Evolutionary conservation across 2,329 filamentous ascomycete genomes (phyloP).

Genomic region (Cladosporium sp.): DNA sequence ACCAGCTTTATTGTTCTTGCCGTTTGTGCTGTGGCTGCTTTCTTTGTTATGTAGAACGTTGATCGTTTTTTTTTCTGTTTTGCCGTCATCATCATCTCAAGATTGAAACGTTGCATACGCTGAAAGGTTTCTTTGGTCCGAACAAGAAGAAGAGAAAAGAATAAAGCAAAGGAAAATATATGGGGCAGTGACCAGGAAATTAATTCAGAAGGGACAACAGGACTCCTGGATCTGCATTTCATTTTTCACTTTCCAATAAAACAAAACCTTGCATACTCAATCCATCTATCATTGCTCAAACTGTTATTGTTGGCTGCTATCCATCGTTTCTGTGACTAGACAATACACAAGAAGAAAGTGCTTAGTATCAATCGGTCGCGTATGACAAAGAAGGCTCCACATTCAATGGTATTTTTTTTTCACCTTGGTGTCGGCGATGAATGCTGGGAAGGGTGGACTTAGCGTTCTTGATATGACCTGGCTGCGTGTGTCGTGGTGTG

Average conservation of each 20-base stretch:
- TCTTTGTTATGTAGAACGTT: conserved; percentile 25
- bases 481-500: neutral
- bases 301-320: neutral
- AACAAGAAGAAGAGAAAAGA: neutral
- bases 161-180: neutral
- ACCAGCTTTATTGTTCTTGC: conserved; percentile 23
- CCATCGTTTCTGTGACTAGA: neutral
- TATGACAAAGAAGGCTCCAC: neutral
- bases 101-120: neutral
- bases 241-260: neutral
- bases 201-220: conserved; percentile 6
- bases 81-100: neutral
- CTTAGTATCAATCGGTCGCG: neutral
- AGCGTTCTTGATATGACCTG: neutral
- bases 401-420: too few relatives aligned
- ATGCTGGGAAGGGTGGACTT: neutral
- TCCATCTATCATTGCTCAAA: neutral
- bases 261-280: neutral
- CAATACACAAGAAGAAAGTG: neutral
- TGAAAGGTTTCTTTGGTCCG: neutral
- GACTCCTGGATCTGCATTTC: neutral
- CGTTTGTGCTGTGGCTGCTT: conserved; percentile 26
- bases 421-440: neutral
- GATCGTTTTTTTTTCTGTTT: neutral
- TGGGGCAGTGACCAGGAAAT: neutral